Percentiles rank a stretch among this genome's conserved stretches.
Conservation (phyloP, 331 rosid species). For the Malus hybrid region DNA sequence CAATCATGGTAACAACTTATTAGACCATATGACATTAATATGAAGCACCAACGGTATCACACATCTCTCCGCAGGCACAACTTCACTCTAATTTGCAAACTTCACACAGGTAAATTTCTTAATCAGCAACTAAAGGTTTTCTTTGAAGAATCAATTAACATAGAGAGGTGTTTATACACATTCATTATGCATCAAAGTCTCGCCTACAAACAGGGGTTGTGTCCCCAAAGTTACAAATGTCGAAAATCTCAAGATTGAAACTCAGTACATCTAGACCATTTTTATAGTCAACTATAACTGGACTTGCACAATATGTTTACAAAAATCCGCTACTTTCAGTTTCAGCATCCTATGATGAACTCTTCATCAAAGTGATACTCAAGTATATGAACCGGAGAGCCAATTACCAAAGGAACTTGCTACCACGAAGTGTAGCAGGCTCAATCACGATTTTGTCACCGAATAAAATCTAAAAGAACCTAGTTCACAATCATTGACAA, state of each 20-base stretch:
- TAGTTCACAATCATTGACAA: neutral
- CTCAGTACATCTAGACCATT: neutral
- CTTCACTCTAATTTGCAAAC: neutral
- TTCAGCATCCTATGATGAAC: neutral
- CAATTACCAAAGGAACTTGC: neutral
- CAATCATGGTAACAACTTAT: conserved; percentile 5
- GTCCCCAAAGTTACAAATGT: neutral
- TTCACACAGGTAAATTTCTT: neutral
- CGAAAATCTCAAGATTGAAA: neutral
- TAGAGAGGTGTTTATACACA: neutral
- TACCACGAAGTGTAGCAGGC: neutral
- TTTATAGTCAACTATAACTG: neutral
- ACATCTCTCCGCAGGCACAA: neutral
- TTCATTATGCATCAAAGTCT: neutral
- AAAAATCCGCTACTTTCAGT: neutral
- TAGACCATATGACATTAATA: neutral
- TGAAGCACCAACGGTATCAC: neutral
- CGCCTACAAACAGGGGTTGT: neutral
- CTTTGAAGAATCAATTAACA: neutral
- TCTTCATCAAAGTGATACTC: neutral
- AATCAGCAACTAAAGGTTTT: neutral
- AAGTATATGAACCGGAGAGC: neutral
- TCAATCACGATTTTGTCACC: neutral
- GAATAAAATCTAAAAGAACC: neutral
- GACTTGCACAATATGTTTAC: neutral